Evolutionary conservation across 164 flowering plant genomes (phyloP), one percentile per base, ranked within the genome.

Genomic region (Vitis amurensis): DNA sequence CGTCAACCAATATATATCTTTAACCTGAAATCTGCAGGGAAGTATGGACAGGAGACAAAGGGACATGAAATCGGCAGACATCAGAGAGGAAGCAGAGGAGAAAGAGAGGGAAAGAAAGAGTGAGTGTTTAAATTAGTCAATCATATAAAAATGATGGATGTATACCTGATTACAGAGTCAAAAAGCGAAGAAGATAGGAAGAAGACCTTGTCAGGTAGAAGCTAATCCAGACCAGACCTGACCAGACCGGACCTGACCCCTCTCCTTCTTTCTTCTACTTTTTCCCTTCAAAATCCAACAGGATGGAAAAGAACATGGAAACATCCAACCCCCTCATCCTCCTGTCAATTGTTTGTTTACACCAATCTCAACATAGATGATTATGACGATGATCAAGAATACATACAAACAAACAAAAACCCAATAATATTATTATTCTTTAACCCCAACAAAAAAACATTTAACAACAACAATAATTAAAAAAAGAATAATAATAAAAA

Each of bases 91-190:
- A 14, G 14, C 14, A 8, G 23, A 29, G 31, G 7, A 68, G 11
- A 50, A 17, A 61, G 31, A 44, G 50, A 48, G 64, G 53, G 29
- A 61, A 27, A 66, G 52, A 51, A 52, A 59, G 19, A 47, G 63
- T 56, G 55, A 72, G 17, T 55, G 74, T 59, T 67, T 61, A n/a
- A 60, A 63, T 37, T 6, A 37, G 13, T 31, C 64, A 61, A 63
- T 11, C 15, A 8, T 19, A 16, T 48, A 27, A 12, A 48, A 64
- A 9, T 64, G 8, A 49, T 23, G 19, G 47, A n/a, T 63, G 48
- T 59, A 57, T 66, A 71, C 74, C 74, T 71, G 67, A 71, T 58
- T 57, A 49, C n/a, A 68, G 76, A 62, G 71, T 29, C 50, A 62
- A 73, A 57, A 19, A 37, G 10, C 27, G 9, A 11, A 57, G 59